phyloP scores from a whole-genome alignment of 164 flowering plant species.

The Litsea cubeba region DNA sequence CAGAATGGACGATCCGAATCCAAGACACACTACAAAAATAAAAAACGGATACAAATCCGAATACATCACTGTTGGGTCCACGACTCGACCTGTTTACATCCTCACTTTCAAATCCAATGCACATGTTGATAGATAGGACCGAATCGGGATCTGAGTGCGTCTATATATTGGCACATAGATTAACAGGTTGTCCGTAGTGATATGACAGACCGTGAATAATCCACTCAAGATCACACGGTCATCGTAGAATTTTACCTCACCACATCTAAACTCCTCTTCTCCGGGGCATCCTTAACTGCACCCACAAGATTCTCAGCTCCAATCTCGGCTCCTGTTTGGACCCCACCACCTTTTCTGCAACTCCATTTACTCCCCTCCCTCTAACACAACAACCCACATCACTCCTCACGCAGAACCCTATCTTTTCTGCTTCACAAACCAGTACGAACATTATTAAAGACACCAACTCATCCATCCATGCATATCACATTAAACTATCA shows the following conservation, averaged over 20 bases:
- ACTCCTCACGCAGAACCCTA: slow-evolving; percentile 14
- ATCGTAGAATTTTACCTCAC: not conserved
- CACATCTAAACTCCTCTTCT: not conserved
- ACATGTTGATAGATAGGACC: no score
- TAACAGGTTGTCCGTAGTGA: no score
- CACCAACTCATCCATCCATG: not conserved
- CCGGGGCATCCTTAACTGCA: not conserved
- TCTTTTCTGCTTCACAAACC: not conserved
- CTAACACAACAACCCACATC: slow-evolving; percentile 21
- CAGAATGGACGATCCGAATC: no score
- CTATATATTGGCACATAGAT: no score
- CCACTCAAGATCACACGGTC: no score
- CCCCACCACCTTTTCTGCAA: slow-evolving; percentile 1
- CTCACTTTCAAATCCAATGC: no score
- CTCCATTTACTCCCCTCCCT: slow-evolving; percentile 12
- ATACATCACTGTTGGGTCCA: no score
- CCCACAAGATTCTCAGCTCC: slow-evolving; percentile 1
- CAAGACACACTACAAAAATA: no score
- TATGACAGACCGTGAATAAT: no score
- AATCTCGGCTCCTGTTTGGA: not conserved
- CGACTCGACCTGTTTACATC: no score
- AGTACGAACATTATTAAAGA: slow-evolving; percentile 1
- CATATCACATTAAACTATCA: not conserved
- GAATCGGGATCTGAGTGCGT: no score
- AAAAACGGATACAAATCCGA: no score